Base-by-base conservation (phyloP, 371 early-diverging fungal genomes). In the Mortierella sp. region DNA sequence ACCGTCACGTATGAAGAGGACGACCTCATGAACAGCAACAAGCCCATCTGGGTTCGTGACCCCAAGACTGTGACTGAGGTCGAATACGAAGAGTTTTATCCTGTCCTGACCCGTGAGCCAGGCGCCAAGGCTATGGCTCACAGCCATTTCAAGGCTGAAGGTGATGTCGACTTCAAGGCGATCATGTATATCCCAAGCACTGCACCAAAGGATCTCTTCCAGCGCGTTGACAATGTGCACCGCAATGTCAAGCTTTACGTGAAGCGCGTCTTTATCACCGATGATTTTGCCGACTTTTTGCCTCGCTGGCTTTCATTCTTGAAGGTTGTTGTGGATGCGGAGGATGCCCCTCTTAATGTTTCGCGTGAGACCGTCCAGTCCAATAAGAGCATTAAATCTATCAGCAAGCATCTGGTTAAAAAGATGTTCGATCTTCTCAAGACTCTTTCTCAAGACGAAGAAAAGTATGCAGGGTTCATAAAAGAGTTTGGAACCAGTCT, bases 351-450 rank as follows among this genome's bases (percentile, higher is more conserved):
- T 3, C 84, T 99, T 45, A 98, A 97, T 73, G 96, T 99, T 3
- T 97, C 97, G 3, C 93, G 99, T 73, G 99, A 99, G 84, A 95
- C 96, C 4, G 87, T 98, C 5, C 98, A 98, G 85, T 93, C 96
- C 58, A 90, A 93, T 81, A 88, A 89, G 66, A 87, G 91, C 11
- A 87, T 98, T 70, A 92, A 92, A 77, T 76, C 92, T 43, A 96
- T 99, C 70, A 89, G 90, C 73, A 96, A 95, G 86, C 94, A 92
- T 65, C 63, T 99, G 49, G 86, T 96, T 62, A 94, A 92, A 85
- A 98, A 97, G 87, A 88, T 94, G 20, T 73, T 97, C 45, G 97
- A 97, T 28, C 90, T 97, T 90, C 92, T 99, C 75, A 85, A 84
- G 59, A 81, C 87, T 30, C 68, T 97, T 30, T 84, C 92, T n/a